A percentile compares a stretch with the other conserved stretches of the same genome.
phyloP scores from a whole-genome alignment of 1,139 yeast genomes.

The Insectozyma bohioensis region DNA sequence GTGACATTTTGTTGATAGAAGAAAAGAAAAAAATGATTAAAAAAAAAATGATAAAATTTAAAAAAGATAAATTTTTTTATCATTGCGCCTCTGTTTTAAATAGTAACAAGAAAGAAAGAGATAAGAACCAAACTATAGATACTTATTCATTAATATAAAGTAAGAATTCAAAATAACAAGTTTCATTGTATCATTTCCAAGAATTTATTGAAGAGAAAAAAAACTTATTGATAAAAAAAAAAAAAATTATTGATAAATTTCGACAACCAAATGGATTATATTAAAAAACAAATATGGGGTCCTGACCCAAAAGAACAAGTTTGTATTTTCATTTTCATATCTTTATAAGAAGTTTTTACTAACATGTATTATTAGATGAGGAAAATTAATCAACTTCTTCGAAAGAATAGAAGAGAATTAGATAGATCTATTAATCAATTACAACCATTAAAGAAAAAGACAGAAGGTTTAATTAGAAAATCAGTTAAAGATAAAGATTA shows the following conservation, averaged over 20 bases:
- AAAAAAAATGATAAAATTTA: too few relatives aligned
- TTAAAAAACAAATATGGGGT: slow-evolving; percentile 88
- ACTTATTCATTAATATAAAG: too few relatives aligned
- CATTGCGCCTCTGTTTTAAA: too few relatives aligned
- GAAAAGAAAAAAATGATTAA: too few relatives aligned
- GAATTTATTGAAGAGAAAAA: too few relatives aligned
- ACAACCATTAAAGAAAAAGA: slow-evolving; percentile 63
- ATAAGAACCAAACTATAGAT: too few relatives aligned
- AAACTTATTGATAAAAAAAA: too few relatives aligned
- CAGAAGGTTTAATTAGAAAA: slow-evolving; percentile 70
- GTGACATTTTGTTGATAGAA: slow-evolving; percentile 7
- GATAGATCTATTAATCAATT: slow-evolving; percentile 76
- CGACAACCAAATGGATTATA: slow-evolving; percentile 77
- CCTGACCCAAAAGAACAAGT: slow-evolving; percentile 93
- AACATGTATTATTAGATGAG: slow-evolving; percentile 58
- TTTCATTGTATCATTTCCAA: too few relatives aligned
- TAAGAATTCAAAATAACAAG: too few relatives aligned
- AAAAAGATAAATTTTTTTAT: too few relatives aligned
- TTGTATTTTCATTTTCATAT: slow-evolving; percentile 20
- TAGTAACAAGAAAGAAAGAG: too few relatives aligned
- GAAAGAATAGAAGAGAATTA: slow-evolving; percentile 81
- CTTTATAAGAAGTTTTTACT: background rate
- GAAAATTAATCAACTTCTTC: slow-evolving; percentile 74
- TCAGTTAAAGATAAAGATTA: slow-evolving; percentile 79
- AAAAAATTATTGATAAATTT: too few relatives aligned